phyloP scores from a whole-genome alignment of 768 basidiomycete species.

The Asterophora lycoperdoides region DNA sequence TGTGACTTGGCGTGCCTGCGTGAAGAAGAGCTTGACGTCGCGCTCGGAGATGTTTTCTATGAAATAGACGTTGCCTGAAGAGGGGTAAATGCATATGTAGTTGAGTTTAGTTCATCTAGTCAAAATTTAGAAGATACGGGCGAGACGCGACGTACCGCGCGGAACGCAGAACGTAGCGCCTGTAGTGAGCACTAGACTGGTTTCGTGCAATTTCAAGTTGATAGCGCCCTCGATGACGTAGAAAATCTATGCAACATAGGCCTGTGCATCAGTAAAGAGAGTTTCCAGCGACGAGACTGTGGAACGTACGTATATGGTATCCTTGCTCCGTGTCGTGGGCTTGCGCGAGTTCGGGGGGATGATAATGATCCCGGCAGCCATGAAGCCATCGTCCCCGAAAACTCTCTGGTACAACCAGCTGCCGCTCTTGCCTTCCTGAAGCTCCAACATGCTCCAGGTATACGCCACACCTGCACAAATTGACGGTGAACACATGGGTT shows the following conservation, averaged over 20 bases:
- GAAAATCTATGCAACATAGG: conserved; percentile 36
- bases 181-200: conserved; percentile 68
- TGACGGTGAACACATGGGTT: not conserved
- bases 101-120: too few relatives aligned
- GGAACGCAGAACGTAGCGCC: conserved; percentile 62
- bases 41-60: too few relatives aligned
- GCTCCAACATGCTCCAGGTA: conserved; percentile 2
- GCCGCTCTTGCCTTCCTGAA: not conserved
- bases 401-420: conserved; percentile 86
- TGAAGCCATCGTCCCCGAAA: conserved; percentile 87
- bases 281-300: too few relatives aligned
- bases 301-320: conserved; percentile 63
- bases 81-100: too few relatives aligned
- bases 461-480: conserved; percentile 41
- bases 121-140: too few relatives aligned
- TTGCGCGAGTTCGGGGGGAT: conserved; percentile 63
- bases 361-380: conserved; percentile 84
- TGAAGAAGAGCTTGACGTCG: too few relatives aligned
- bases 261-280: not conserved
- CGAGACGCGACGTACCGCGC: conserved; percentile 1
- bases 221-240: conserved; percentile 86
- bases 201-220: conserved; percentile 77
- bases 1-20: conserved; percentile 10
- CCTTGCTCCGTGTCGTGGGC: conserved; percentile 84
- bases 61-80: too few relatives aligned